phyloP scores from a whole-genome alignment of 192 early-diverging fungal species.

The Linnemannia zychae region DNA sequence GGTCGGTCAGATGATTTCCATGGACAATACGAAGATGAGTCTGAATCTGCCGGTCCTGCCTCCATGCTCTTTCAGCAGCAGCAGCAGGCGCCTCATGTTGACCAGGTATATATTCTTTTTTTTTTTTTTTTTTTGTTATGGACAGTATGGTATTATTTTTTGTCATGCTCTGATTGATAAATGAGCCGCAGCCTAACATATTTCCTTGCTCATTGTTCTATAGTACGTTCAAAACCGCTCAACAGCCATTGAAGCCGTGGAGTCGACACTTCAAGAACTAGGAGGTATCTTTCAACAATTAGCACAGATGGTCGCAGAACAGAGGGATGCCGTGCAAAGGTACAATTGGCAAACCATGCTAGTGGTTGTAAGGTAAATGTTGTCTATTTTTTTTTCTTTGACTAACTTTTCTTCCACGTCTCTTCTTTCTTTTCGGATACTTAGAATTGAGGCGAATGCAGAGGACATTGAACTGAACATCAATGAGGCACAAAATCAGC shows the following conservation, averaged over 20 bases:
- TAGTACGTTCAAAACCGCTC: slow-evolving; percentile 88
- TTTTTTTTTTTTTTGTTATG: too few species aligned
- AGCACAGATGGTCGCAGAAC: slow-evolving; percentile 87
- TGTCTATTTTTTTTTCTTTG: slow-evolving; percentile 9
- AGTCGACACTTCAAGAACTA: slow-evolving; percentile 96
- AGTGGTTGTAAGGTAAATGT: background rate
- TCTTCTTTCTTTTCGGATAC: background rate
- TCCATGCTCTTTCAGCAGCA: slow-evolving; percentile 54
- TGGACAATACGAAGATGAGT: slow-evolving; percentile 48
- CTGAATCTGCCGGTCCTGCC: slow-evolving; percentile 47
- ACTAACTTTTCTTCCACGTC: background rate
- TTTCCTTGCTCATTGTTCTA: slow-evolving; percentile 55
- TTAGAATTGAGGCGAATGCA: slow-evolving; percentile 94
- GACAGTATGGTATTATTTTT: too few species aligned
- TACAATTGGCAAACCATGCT: slow-evolving; percentile 12
- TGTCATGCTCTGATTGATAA: background rate
- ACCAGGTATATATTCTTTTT: slow-evolving; percentile 23
- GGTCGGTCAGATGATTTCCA: slow-evolving; percentile 20
- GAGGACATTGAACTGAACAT: slow-evolving; percentile 94
- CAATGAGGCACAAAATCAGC: slow-evolving; percentile 88
- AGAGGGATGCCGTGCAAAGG: slow-evolving; percentile 89
- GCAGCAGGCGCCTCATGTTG: slow-evolving; percentile 39
- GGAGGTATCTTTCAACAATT: slow-evolving; percentile 93
- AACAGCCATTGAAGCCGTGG: slow-evolving; percentile 95
- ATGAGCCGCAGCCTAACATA: too few species aligned